Evolutionary conservation across 2,329 filamentous ascomycete genomes (phyloP).

Genomic region (Exophiala phaeomuriformis): DNA sequence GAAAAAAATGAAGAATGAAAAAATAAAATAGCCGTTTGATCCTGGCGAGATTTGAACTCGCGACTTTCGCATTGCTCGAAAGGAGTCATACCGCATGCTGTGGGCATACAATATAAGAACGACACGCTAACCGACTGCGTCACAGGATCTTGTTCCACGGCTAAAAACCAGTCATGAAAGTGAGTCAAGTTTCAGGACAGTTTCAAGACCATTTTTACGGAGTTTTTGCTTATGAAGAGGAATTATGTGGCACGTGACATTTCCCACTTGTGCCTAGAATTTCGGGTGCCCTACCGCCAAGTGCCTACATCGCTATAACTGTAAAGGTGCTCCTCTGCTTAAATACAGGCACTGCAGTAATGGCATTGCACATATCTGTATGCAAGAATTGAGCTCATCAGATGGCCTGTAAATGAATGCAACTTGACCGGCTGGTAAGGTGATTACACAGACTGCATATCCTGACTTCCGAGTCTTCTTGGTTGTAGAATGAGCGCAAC

Average conservation of each 20-base stretch:
- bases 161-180: conserved; percentile 1
- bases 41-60: conserved; percentile 36
- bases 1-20: background rate
- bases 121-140: conserved; percentile 31
- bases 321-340: no score
- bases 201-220: conserved; percentile 15
- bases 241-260: conserved; percentile 5
- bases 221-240: conserved; percentile 2
- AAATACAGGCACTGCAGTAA: no score
- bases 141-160: conserved; percentile 1
- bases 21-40: conserved; percentile 8
- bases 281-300: background rate
- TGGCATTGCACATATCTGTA: no score
- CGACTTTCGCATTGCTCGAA: conserved; percentile 36
- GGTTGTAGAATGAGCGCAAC: no score
- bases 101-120: conserved; percentile 34
- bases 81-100: conserved; percentile 27
- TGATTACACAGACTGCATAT: no score
- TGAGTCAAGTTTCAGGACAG: conserved; percentile 14
- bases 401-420: no score
- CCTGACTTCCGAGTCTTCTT: no score
- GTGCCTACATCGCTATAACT: background rate
- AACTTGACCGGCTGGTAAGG: no score
- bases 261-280: no score
- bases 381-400: no score